Percentiles rank a stretch among this genome's conserved stretches.
These are phyloP conservation scores for Yamadazyma pseudoaaseri DNA, from an alignment of 1,139 yeast species.

Conservation along the genomic window DNA sequence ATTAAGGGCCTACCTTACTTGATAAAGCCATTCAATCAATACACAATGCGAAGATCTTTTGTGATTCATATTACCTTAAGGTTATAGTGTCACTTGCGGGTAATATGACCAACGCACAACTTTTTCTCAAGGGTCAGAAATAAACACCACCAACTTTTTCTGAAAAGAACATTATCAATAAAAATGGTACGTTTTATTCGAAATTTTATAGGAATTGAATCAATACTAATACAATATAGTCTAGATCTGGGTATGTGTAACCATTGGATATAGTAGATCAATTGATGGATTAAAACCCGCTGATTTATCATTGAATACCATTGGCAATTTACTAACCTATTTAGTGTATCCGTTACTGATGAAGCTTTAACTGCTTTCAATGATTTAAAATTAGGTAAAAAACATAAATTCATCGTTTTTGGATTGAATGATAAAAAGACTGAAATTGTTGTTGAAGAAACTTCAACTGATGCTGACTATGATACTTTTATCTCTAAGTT, in stretches of 20 bases:
- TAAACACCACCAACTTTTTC: constrained; percentile 4
- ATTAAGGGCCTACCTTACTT: no score
- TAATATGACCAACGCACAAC: constrained; percentile 4
- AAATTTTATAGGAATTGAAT: not conserved
- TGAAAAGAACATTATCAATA: constrained; percentile 2
- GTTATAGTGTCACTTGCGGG: no score
- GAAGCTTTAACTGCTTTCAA: constrained; percentile 92
- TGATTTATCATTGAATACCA: no score
- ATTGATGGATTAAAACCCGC: no score
- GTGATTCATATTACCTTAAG: no score
- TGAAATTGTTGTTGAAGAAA: constrained; percentile 84
- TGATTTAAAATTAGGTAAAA: constrained; percentile 93
- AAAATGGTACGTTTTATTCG: constrained; percentile 9
- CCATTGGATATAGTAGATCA: not conserved
- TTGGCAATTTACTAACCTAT: constrained; percentile 19
- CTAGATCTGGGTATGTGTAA: constrained; percentile 65
- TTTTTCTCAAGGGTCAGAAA: constrained; percentile 9
- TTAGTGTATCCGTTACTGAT: constrained; percentile 90
- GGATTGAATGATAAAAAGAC: constrained; percentile 82
- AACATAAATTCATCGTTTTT: constrained; percentile 78
- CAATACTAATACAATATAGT: constrained; percentile 28
- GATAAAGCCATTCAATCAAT: no score
- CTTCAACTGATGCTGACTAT: constrained; percentile 71
- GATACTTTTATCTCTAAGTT: constrained; percentile 81
- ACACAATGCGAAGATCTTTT: no score